phyloP scores from a whole-genome alignment of 2,329 filamentous ascomycete species.

The Botrytis fabae region DNA sequence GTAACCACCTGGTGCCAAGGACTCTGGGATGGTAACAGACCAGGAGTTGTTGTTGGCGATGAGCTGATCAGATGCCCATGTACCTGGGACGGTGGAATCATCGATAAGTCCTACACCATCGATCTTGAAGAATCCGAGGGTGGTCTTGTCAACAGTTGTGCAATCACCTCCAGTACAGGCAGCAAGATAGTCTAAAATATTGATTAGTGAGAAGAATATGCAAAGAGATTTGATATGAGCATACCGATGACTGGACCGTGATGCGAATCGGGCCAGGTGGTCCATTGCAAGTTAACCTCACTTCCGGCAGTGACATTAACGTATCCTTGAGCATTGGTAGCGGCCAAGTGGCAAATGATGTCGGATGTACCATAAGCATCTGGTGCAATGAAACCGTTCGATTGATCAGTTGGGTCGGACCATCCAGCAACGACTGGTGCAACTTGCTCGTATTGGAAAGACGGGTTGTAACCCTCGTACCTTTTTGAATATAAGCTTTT shows the following conservation, averaged over 20 bases:
- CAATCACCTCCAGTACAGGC: constrained; percentile 44
- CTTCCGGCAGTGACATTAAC: constrained; percentile 49
- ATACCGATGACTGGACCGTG: constrained; percentile 39
- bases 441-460: constrained; percentile 9
- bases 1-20: constrained; percentile 49
- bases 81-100: constrained; percentile 40
- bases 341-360: constrained; percentile 53
- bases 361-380: constrained; percentile 45
- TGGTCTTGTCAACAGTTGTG: constrained; percentile 43
- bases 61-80: constrained; percentile 49
- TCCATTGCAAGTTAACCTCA: constrained; percentile 51
- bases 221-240: neutral
- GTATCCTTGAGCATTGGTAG: constrained; percentile 45
- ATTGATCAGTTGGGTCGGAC: constrained; percentile 49
- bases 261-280: constrained; percentile 52
- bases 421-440: constrained; percentile 54
- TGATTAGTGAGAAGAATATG: neutral
- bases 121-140: constrained; percentile 48
- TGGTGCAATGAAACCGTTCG: constrained; percentile 54
- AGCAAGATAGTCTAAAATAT: constrained; percentile 34
- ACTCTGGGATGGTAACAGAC: constrained; percentile 48
- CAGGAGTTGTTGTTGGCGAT: constrained; percentile 55
- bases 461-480: constrained; percentile 21
- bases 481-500: constrained; percentile 4
- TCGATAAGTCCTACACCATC: constrained; percentile 43